A percentile compares a stretch with the other conserved stretches of the same genome.
Conservation (phyloP, 371 early-diverging fungal genomes). For the Apophysomyces trapeziformis region DNA sequence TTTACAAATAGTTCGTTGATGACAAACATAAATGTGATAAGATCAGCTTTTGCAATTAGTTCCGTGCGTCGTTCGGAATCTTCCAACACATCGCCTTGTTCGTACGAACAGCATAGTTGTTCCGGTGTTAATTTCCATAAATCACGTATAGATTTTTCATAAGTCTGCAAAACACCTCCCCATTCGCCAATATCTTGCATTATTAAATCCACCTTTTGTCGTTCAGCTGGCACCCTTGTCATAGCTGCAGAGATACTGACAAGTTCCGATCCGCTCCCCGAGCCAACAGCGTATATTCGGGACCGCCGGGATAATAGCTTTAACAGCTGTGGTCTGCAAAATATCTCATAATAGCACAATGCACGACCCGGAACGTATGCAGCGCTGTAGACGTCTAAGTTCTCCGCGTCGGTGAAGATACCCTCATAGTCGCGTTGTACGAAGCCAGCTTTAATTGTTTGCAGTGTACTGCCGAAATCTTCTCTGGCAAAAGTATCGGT, state of each 20-base stretch:
- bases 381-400: slow-evolving; percentile 83
- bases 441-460: slow-evolving; percentile 81
- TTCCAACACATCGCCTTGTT: slow-evolving; percentile 53
- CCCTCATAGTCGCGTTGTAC: slow-evolving; percentile 81
- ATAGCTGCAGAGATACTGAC: slow-evolving; percentile 82
- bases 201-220: slow-evolving; percentile 50
- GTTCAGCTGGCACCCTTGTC: slow-evolving; percentile 51
- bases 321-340: slow-evolving; percentile 60
- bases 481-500: slow-evolving; percentile 59
- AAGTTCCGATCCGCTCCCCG: slow-evolving; percentile 89
- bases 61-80: slow-evolving; percentile 30
- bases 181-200: slow-evolving; percentile 83
- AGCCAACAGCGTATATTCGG: slow-evolving; percentile 72
- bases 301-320: slow-evolving; percentile 47
- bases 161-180: slow-evolving; percentile 36
- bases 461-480: slow-evolving; percentile 66
- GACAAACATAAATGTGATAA: slow-evolving; percentile 90
- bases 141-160: slow-evolving; percentile 39
- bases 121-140: slow-evolving; percentile 36
- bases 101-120: slow-evolving; percentile 41
- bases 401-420: slow-evolving; percentile 76
- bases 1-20: slow-evolving; percentile 89
- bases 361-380: slow-evolving; percentile 88
- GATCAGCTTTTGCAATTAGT: slow-evolving; percentile 59
- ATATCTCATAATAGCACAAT: slow-evolving; percentile 82